Percentiles rank a stretch among this genome's conserved stretches.
Conservation (phyloP, 1,284 basidiomycete genomes). For the Cryptococcus floricola region DNA sequence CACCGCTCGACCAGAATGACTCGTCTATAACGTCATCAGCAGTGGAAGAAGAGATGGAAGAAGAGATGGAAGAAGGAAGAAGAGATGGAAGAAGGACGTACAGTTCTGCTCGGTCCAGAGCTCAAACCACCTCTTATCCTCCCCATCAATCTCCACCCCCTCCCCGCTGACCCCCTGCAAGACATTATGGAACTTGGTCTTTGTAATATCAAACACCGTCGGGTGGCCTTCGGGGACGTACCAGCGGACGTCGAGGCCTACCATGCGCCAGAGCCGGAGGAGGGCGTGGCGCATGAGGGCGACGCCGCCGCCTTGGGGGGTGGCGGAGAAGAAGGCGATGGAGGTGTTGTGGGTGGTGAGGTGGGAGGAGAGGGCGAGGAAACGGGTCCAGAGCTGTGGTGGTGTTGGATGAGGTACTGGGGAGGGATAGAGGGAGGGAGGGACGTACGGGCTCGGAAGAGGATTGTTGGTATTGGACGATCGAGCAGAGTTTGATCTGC, state of each 20-base stretch:
- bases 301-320: constrained; percentile 84
- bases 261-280: constrained; percentile 69
- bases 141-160: constrained; percentile 66
- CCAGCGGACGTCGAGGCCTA: constrained; percentile 76
- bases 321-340: constrained; percentile 83
- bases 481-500: constrained; percentile 32
- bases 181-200: constrained; percentile 63
- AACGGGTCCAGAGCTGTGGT: constrained; percentile 27
- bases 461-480: constrained; percentile 38
- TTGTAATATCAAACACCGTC: constrained; percentile 80
- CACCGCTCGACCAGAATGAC: constrained; percentile 73
- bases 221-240: constrained; percentile 77
- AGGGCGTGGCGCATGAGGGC: constrained; percentile 86
- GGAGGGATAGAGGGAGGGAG: too few species aligned
- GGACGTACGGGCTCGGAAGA: constrained; percentile 33
- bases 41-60: background rate
- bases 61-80: too few species aligned
- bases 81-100: constrained; percentile 11
- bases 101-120: constrained; percentile 69
- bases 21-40: constrained; percentile 43
- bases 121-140: constrained; percentile 67
- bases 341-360: constrained; percentile 75
- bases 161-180: constrained; percentile 66
- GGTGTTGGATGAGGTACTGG: background rate
- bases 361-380: constrained; percentile 72